Percentiles rank a stretch among this genome's conserved stretches.
phyloP scores from a whole-genome alignment of 768 basidiomycete genomes.

The Termitomyces sp. region DNA sequence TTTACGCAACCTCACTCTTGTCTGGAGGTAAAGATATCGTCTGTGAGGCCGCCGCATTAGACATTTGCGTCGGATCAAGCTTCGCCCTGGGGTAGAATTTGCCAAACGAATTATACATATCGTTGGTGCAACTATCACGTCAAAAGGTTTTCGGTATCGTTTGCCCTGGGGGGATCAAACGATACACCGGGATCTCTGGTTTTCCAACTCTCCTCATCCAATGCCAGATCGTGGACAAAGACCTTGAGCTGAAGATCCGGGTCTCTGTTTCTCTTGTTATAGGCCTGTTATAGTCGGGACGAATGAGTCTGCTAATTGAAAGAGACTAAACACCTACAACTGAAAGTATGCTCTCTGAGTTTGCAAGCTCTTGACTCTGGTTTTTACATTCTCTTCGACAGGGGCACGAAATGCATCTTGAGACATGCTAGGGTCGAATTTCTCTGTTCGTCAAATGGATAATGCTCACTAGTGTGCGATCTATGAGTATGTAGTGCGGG shows the following conservation, averaged over 20 bases:
- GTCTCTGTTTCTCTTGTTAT: conserved; percentile 13
- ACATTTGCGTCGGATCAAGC: conserved; percentile 8
- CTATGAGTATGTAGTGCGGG: too few relatives aligned
- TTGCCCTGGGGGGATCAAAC: conserved; percentile 33
- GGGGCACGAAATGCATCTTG: conserved; percentile 35
- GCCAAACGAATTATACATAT: conserved; percentile 16
- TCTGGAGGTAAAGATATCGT: not conserved
- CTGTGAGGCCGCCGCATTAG: not conserved
- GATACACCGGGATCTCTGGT: conserved; percentile 46
- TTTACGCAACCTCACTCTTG: not conserved
- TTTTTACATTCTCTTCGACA: conserved; percentile 48
- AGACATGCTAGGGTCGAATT: not conserved
- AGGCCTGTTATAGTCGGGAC: conserved; percentile 1
- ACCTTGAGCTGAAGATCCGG: conserved; percentile 22
- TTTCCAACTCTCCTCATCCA: conserved; percentile 46
- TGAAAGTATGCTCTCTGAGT: conserved; percentile 34
- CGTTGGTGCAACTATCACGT: conserved; percentile 24
- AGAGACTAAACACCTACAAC: conserved; percentile 16
- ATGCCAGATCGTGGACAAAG: conserved; percentile 56
- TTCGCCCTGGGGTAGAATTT: conserved; percentile 15
- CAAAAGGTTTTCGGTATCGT: conserved; percentile 30
- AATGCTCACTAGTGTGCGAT: too few relatives aligned
- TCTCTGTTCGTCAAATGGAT: not conserved
- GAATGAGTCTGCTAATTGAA: not conserved
- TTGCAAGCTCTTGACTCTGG: conserved; percentile 35